Evolutionary conservation across 1,139 yeast genomes (phyloP), one percentile per base, ranked within the genome.

Genomic region (Hansenula anomala): DNA sequence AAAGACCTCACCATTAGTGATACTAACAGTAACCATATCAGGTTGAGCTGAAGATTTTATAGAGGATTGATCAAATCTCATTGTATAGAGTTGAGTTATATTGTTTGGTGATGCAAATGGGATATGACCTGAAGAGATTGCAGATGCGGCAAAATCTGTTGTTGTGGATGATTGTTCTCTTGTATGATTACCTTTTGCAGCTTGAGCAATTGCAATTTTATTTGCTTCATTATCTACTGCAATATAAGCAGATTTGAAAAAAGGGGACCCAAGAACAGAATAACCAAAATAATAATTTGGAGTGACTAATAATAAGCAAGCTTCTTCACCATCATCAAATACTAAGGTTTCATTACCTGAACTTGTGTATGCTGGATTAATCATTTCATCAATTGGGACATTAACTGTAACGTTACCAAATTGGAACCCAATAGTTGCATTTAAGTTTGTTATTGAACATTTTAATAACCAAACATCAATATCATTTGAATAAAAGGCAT

Each of bases 221-320:
- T 64, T 59, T 20, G 78, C 78, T 18, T 73, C 87, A 46, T 76
- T 71, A 58, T 86, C 94, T 33, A 84, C 78, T 0, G 82, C 92
- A 34, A 83, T 47, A 56, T 79, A 85, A 20, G 75, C 63, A 36
- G 70, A 66, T 38, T 68, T 65, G 39, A 86, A 50, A 48, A 85
- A 78, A 1, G 86, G 69, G 10, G 77, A 61, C 1, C 95, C 95
- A 29, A 87, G 60, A 1, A 78, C 54, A 17, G 73, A 68, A 54
- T 66, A 80, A 1, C 90, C 89, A 4, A 64, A 47, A 14, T 49
- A 45, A 5, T 67, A 61, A 33, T 74, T 69, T 1, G 89, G 84
- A 26, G 69, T 58, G 36, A 86, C 60, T 14, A 71, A 68, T 37
- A 86, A 62, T 30, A 61, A 67, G 55, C 96, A 87, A 0, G 90